Evolutionary conservation across 2,329 filamentous ascomycete genomes (phyloP).

Genomic region (Beauveria sp.): DNA sequence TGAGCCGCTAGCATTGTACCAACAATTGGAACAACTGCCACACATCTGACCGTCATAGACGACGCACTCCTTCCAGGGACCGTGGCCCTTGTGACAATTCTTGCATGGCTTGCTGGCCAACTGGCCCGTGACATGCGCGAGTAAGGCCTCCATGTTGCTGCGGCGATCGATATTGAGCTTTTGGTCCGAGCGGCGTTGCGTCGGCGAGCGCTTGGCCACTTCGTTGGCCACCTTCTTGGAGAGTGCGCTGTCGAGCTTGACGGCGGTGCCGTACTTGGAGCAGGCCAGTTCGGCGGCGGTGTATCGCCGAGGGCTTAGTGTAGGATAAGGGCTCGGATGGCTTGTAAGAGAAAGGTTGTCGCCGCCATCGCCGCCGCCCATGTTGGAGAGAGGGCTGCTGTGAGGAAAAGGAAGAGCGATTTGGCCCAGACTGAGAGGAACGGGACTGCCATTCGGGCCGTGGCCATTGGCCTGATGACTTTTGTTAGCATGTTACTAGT

Average conservation of each 20-base stretch:
- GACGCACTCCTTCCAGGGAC: slow-evolving; percentile 52
- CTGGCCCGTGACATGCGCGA: slow-evolving; percentile 49
- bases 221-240: slow-evolving; percentile 47
- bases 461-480: slow-evolving; percentile 13
- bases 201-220: slow-evolving; percentile 39
- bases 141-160: slow-evolving; percentile 53
- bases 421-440: background rate
- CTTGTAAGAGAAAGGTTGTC: background rate
- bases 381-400: background rate
- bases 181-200: slow-evolving; percentile 47
- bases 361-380: background rate
- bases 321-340: background rate
- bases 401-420: background rate
- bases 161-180: slow-evolving; percentile 47
- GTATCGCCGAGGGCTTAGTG: background rate
- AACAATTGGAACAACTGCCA: slow-evolving; percentile 55
- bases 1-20: slow-evolving; percentile 54
- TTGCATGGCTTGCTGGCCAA: slow-evolving; percentile 43
- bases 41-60: slow-evolving; percentile 54
- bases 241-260: slow-evolving; percentile 45
- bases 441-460: background rate
- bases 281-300: slow-evolving; percentile 40
- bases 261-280: slow-evolving; percentile 37
- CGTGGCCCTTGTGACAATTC: slow-evolving; percentile 53
- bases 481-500: background rate